Conservation (phyloP, 805 yeast species). For the Clavispora fructus region DNA sequence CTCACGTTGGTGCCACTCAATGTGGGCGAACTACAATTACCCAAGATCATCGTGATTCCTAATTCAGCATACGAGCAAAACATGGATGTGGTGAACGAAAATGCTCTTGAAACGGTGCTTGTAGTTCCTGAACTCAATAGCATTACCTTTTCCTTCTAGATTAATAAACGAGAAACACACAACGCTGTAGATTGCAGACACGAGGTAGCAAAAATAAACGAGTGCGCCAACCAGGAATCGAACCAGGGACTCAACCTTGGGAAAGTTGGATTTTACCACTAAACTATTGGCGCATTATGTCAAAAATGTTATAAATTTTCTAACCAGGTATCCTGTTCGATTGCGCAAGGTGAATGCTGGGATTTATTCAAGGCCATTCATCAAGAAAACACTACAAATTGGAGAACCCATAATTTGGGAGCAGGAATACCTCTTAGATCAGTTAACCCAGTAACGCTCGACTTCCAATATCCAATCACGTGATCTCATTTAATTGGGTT, state of each 20-base stretch:
- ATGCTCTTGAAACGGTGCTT: slow-evolving; percentile 62
- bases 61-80: slow-evolving; percentile 23
- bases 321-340: no score
- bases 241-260: slow-evolving; percentile 15
- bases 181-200: background rate
- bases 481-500: background rate
- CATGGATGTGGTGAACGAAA: slow-evolving; percentile 61
- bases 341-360: no score
- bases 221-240: slow-evolving; percentile 16
- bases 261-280: slow-evolving; percentile 15
- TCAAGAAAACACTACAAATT: background rate
- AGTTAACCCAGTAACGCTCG: no score
- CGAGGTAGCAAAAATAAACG: background rate
- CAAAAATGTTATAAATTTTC: no score
- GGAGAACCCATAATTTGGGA: no score
- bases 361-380: background rate
- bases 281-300: slow-evolving; percentile 11
- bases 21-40: slow-evolving; percentile 67
- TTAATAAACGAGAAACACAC: background rate
- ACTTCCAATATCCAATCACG: background rate
- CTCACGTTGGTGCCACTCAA: slow-evolving; percentile 66
- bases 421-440: no score
- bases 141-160: slow-evolving; percentile 53
- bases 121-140: slow-evolving; percentile 68
- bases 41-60: slow-evolving; percentile 45